Conservation (phyloP, 2,329 filamentous ascomycete species). For the Nannizzia gypsea region DNA sequence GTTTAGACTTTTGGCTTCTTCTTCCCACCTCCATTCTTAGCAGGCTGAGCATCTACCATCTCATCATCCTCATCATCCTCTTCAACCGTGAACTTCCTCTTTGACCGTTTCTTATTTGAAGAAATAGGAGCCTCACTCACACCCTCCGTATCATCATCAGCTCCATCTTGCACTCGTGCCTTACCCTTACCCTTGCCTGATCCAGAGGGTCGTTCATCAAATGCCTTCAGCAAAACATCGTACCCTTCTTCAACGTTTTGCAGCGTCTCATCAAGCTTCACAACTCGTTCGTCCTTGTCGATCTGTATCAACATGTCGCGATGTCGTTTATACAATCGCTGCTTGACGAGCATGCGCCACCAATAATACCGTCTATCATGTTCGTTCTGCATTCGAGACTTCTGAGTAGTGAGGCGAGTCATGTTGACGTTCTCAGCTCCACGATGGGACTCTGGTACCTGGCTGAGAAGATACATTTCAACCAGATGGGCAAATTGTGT, state of each 20-base stretch:
- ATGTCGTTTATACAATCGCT: slow-evolving; percentile 50
- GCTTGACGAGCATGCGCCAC: slow-evolving; percentile 53
- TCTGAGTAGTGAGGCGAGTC: slow-evolving; percentile 40
- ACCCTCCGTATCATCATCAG: neutral
- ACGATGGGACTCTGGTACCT: slow-evolving; percentile 41
- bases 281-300: slow-evolving; percentile 44
- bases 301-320: slow-evolving; percentile 48
- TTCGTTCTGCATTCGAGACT: slow-evolving; percentile 37
- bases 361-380: slow-evolving; percentile 52
- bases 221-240: slow-evolving; percentile 40
- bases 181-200: neutral
- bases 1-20: slow-evolving; percentile 7
- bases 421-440: slow-evolving; percentile 38
- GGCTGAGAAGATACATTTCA: slow-evolving; percentile 51
- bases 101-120: neutral
- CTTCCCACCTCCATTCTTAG: neutral
- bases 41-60: neutral
- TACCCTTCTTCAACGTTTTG: slow-evolving; percentile 49
- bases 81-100: slow-evolving; percentile 6
- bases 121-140: neutral
- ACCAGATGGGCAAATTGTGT: slow-evolving; percentile 52
- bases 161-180: neutral
- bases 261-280: slow-evolving; percentile 49
- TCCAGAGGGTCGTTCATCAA: slow-evolving; percentile 22
- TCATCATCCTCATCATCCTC: slow-evolving; percentile 13